A percentile compares a stretch with the other conserved stretches of the same genome.
These are phyloP conservation scores for Fraxinus anomala DNA, from an alignment of 257 asterid species.

Conservation along the genomic window DNA sequence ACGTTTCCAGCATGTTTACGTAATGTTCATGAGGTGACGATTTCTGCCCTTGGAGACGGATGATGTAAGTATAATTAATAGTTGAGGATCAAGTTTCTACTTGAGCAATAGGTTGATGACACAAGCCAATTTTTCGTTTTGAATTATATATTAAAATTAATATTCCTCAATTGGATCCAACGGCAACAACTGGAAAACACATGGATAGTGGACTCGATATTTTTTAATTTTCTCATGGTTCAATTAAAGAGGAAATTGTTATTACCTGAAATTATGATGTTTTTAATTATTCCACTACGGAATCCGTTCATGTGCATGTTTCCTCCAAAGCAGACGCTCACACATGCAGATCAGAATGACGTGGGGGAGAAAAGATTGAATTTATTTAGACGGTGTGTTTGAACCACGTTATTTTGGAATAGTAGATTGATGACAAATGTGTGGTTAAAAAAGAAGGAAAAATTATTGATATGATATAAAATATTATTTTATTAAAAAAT, in stretches of 20 bases:
- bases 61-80: background rate
- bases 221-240: background rate
- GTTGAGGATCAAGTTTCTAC: background rate
- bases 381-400: no score
- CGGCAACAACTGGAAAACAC: conserved; percentile 53
- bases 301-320: conserved; percentile 32
- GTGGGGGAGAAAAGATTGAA: no score
- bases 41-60: background rate
- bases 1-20: background rate
- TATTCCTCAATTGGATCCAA: conserved; percentile 23
- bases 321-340: conserved; percentile 30
- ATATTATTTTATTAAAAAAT: no score
- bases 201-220: conserved; percentile 42
- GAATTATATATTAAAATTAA: background rate
- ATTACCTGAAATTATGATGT: conserved; percentile 31
- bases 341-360: background rate
- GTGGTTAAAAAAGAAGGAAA: no score
- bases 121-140: background rate
- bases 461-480: no score
- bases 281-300: conserved; percentile 32
- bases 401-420: no score
- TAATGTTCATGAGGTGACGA: background rate
- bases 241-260: conserved; percentile 18
- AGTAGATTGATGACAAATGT: no score
- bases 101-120: background rate